These are phyloP conservation scores for Somion occarium DNA, from an alignment of 1,284 basidiomycete genomes.

Conservation along the genomic window DNA sequence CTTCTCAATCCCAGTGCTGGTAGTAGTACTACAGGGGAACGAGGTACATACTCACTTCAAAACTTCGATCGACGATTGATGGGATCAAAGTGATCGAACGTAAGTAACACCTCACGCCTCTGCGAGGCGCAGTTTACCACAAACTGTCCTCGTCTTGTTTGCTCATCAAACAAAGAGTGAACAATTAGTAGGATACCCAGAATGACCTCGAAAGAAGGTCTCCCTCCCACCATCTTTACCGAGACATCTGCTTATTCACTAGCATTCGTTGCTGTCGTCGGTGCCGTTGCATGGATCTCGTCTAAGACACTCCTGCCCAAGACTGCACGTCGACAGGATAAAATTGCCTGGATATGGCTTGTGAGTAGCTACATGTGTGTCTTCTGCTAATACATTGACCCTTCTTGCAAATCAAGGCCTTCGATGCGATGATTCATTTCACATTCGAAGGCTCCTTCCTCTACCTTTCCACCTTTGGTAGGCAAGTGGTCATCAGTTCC, in stretches of 20 bases:
- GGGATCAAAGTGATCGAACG: too few species aligned
- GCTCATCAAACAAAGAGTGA: too few species aligned
- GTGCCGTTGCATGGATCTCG: slow-evolving; percentile 43
- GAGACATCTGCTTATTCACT: slow-evolving; percentile 62
- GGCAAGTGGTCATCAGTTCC: slow-evolving; percentile 62
- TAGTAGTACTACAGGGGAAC: too few species aligned
- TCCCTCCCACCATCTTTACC: slow-evolving; percentile 46
- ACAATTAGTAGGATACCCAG: too few species aligned
- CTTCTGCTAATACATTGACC: background rate
- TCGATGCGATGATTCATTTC: slow-evolving; percentile 78
- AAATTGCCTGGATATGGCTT: slow-evolving; percentile 69
- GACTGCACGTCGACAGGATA: slow-evolving; percentile 57
- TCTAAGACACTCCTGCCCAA: slow-evolving; percentile 55
- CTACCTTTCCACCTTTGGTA: slow-evolving; percentile 67
- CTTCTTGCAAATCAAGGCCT: slow-evolving; percentile 48
- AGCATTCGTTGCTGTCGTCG: slow-evolving; percentile 48
- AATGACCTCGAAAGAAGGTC: background rate
- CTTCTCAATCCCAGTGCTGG: too few species aligned
- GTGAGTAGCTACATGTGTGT: slow-evolving; percentile 33
- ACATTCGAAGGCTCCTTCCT: slow-evolving; percentile 76
- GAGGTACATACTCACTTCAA: too few species aligned
- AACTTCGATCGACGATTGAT: too few species aligned
- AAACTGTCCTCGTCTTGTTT: too few species aligned
- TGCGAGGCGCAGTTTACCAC: too few species aligned
- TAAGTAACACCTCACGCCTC: too few species aligned